Conservation (phyloP, 192 early-diverging fungal genomes). For the Rhizoclosmatium sp. region DNA sequence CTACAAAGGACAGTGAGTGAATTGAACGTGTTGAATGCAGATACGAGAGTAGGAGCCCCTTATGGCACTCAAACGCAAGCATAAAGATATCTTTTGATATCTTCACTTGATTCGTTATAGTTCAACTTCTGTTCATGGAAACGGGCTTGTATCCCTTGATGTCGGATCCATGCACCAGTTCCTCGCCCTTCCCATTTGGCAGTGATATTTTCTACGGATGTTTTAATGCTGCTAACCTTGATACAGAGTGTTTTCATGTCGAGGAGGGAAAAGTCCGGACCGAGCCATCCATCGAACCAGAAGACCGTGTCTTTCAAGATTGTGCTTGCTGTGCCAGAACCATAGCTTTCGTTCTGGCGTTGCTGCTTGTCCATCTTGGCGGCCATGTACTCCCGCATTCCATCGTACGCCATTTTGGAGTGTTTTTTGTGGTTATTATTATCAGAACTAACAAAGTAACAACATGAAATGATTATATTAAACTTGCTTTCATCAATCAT, state of each 20-base stretch:
- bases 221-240: neutral
- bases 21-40: constrained; percentile 29
- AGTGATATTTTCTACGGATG: neutral
- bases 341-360: constrained; percentile 38
- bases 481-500: neutral
- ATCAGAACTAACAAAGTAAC: neutral
- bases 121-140: no score
- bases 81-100: no score
- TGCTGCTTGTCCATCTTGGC: constrained; percentile 53
- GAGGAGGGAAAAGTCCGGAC: neutral
- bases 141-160: no score
- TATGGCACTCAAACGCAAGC: no score
- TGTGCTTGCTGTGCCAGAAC: constrained; percentile 3
- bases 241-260: constrained; percentile 27
- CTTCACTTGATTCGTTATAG: no score
- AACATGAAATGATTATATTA: neutral
- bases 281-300: constrained; percentile 44
- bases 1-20: constrained; percentile 2
- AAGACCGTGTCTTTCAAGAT: constrained; percentile 38
- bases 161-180: no score
- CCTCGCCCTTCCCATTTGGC: constrained; percentile 2
- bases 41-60: no score
- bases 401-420: constrained; percentile 21
- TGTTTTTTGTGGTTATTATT: neutral
- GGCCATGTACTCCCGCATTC: constrained; percentile 50